Evolutionary conservation across 495 filamentous ascomycete species (phyloP).

Genomic region (Margaritispora aquatica): DNA sequence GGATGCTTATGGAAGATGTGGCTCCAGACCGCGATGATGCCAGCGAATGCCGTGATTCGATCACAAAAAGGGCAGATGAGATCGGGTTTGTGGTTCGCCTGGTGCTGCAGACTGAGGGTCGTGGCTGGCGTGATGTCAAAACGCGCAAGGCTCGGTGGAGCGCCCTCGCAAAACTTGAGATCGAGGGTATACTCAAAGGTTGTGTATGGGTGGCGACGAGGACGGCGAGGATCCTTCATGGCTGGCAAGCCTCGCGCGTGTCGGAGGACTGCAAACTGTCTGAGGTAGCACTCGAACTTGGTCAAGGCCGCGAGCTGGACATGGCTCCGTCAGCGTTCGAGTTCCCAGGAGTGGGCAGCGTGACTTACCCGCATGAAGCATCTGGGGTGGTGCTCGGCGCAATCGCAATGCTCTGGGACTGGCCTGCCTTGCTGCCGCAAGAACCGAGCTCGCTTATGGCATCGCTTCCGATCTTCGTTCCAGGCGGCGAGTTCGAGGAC

Average conservation of each 20-base stretch:
- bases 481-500: background rate
- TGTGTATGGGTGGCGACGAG: background rate
- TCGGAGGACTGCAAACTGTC: background rate
- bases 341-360: too few species aligned
- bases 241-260: background rate
- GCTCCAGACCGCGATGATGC: background rate
- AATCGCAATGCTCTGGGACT: background rate
- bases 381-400: background rate
- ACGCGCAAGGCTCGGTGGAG: background rate
- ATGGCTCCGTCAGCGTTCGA: background rate
- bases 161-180: background rate
- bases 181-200: background rate
- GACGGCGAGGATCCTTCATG: background rate
- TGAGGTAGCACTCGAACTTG: background rate
- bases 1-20: background rate
- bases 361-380: background rate
- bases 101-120: too few species aligned
- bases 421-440: background rate
- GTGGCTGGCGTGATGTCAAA: background rate
- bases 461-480: background rate
- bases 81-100: background rate
- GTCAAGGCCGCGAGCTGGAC: background rate
- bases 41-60: background rate
- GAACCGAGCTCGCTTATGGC: background rate
- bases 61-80: background rate